These are phyloP conservation scores for Apiotrichum siamense DNA, from an alignment of 1,284 basidiomycete species.

Conservation along the genomic window DNA sequence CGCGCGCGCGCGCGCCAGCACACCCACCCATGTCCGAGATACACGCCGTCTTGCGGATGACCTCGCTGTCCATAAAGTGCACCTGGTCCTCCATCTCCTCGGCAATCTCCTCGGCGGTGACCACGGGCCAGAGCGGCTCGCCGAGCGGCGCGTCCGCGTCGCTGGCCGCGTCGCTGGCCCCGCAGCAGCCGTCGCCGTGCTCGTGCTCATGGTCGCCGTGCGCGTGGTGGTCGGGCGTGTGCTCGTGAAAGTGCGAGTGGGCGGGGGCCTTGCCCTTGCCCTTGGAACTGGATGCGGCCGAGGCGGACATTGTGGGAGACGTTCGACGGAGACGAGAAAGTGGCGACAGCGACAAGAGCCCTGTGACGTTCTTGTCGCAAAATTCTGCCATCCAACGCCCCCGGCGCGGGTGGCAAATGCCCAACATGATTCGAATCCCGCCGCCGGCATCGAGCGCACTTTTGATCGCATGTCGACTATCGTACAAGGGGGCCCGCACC, in stretches of 20 bases:
- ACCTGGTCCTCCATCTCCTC: slow-evolving; percentile 14
- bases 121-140: slow-evolving; percentile 11
- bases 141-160: not conserved
- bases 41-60: slow-evolving; percentile 14
- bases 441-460: no score
- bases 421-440: no score
- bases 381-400: no score
- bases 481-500: no score
- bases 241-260: not conserved
- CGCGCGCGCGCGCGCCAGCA: no score
- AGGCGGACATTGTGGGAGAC: not conserved
- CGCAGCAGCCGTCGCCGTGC: not conserved
- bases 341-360: no score
- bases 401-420: no score
- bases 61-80: slow-evolving; percentile 21
- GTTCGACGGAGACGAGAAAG: no score
- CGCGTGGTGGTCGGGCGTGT: not conserved
- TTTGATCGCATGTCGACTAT: no score
- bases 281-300: slow-evolving; percentile 1
- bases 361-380: no score
- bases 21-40: slow-evolving; percentile 25
- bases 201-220: slow-evolving; percentile 4
- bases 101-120: slow-evolving; percentile 20
- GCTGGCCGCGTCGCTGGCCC: no score
- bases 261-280: slow-evolving; percentile 9